Conservation (phyloP, 331 rosid genomes). For the Prunus yedoensis region DNA sequence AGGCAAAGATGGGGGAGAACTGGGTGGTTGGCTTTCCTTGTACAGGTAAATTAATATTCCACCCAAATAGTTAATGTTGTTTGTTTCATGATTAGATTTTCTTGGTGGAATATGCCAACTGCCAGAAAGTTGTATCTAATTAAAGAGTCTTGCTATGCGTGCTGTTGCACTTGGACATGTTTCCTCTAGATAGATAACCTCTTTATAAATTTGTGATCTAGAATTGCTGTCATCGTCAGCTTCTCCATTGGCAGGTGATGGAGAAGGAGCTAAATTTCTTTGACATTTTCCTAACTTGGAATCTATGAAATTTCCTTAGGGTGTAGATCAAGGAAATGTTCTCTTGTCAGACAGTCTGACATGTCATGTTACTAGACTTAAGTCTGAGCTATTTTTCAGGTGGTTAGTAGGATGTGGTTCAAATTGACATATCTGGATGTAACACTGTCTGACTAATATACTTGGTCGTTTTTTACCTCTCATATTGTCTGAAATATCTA, state of each 20-base stretch:
- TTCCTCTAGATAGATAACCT: not conserved
- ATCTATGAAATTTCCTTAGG: not conserved
- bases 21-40: constrained; percentile 74
- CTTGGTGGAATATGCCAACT: not conserved
- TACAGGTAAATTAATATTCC: constrained; percentile 57
- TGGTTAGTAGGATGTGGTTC: not conserved
- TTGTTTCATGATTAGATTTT: not conserved
- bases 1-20: constrained; percentile 68
- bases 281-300: not conserved
- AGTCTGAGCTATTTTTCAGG: not conserved
- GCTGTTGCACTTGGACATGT: not conserved
- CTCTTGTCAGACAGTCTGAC: not conserved
- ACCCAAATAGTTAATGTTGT: constrained; percentile 4
- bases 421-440: not conserved
- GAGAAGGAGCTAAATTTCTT: not conserved
- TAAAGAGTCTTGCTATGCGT: not conserved
- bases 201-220: not conserved
- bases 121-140: not conserved
- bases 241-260: not conserved
- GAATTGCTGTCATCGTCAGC: not conserved
- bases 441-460: no score
- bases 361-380: not conserved
- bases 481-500: not conserved
- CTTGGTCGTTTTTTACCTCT: not conserved
- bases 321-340: not conserved